Evolutionary conservation across 306 rosid species (phyloP).

Genomic region (Lotus japonicus): DNA sequence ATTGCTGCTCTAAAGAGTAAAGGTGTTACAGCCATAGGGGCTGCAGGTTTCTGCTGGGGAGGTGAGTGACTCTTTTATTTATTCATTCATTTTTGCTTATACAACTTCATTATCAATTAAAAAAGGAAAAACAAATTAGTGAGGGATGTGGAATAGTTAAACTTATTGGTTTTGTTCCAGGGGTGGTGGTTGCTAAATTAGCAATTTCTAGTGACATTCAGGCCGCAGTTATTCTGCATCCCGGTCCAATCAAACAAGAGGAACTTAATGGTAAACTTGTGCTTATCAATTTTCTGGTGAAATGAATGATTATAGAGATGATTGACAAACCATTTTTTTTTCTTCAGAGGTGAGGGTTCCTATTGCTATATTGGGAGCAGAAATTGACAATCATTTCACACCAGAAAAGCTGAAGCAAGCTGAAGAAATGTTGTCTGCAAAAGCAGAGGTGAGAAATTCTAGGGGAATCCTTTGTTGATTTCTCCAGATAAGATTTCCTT

Average conservation of each 20-base stretch:
- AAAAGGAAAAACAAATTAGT: no score
- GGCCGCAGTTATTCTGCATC: slow-evolving; percentile 44
- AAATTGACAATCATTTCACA: slow-evolving; percentile 28
- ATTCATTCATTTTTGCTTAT: not conserved
- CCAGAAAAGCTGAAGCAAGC: slow-evolving; percentile 33
- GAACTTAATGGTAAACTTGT: slow-evolving; percentile 24
- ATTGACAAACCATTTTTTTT: not conserved
- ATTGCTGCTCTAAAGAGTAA: slow-evolving; percentile 45
- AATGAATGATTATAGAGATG: not conserved
- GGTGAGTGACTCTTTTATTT: slow-evolving; percentile 20
- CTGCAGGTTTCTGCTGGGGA: slow-evolving; percentile 68
- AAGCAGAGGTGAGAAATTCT: slow-evolving; percentile 35
- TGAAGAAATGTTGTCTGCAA: slow-evolving; percentile 31
- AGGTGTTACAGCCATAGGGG: slow-evolving; percentile 49
- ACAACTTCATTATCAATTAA: not conserved
- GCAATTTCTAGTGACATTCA: slow-evolving; percentile 31
- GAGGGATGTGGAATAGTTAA: no score
- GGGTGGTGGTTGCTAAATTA: slow-evolving; percentile 33
- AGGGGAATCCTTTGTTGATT: not conserved
- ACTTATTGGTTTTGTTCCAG: slow-evolving; percentile 24
- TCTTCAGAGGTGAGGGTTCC: slow-evolving; percentile 45
- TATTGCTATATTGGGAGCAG: slow-evolving; percentile 45
- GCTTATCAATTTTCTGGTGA: not conserved
- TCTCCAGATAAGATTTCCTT: not conserved
- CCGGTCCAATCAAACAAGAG: slow-evolving; percentile 17